Base-by-base conservation (phyloP, 345 rosid species). In the Bruguiera gymnorhiza region DNA sequence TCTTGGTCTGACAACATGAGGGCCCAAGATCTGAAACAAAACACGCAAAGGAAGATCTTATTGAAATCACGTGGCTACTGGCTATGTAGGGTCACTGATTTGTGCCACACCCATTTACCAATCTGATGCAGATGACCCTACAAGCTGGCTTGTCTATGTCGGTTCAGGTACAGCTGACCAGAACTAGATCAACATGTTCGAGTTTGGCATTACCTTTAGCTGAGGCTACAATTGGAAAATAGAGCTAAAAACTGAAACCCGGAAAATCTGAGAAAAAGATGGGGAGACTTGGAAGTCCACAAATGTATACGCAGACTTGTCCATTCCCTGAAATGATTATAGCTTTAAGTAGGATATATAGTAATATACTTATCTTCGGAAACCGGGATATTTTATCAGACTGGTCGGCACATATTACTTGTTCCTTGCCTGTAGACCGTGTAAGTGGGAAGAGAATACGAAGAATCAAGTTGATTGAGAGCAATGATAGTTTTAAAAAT, bases 401-500 rank as follows among this genome's bases (percentile, higher is more conserved):
- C 4, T 1, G 27, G 59, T 23, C 13, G 29, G 48, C 48, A 39
- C 10, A 11, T 39, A 39, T 11, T 21, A 8, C 23, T 54, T 54
- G 23, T 55, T 21, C 60, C 29, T 23, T 8, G 30, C 60, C 5
- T 1, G 8, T 55, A 26, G 2, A 23, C 4, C 31, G 23, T 21
- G 46, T 11, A 39, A 68, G 73, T 72, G 73, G 70, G 70, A 64
- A 63, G 30, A 51, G 24, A 69, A 68, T 62, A 53, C 11, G 31
- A 21, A 24, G 24, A 37, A 73, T 55, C 59, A 55, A n/a, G 20
- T 21, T 7, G 55, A 60, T 36, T 21, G 34, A 67, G 70, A 23
- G 70, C 34, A 60, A 68, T 60, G 58, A 53, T 62, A 67, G 63
- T 76, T 67, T 75, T 68, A 31, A 21, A 73, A 54, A 71, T 60